Evolutionary conservation across 2,329 filamentous ascomycete genomes (phyloP).

Genomic region (Cucurbitaria berberidis): DNA sequence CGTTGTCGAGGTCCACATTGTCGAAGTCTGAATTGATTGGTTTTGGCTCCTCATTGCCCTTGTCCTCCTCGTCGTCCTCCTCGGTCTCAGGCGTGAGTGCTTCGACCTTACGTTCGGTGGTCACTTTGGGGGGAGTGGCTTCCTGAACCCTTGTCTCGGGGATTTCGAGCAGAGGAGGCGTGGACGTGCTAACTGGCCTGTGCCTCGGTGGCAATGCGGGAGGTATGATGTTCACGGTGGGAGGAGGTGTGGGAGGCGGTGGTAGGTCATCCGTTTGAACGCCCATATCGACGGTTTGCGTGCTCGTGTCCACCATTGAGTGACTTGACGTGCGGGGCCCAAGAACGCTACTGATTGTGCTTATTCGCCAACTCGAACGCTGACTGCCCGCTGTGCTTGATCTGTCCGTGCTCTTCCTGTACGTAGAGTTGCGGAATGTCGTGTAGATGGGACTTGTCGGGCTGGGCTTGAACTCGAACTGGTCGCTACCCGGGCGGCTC

Average conservation of each 20-base stretch:
- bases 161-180: slow-evolving; percentile 42
- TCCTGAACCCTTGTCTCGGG: slow-evolving; percentile 39
- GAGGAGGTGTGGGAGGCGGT: slow-evolving; percentile 29
- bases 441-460: slow-evolving; percentile 74
- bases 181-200: slow-evolving; percentile 24
- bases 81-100: slow-evolving; percentile 8
- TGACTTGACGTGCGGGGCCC: slow-evolving; percentile 69
- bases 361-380: slow-evolving; percentile 73
- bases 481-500: slow-evolving; percentile 73
- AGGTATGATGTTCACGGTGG: slow-evolving; percentile 27
- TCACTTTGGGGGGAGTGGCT: slow-evolving; percentile 17
- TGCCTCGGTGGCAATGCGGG: slow-evolving; percentile 34
- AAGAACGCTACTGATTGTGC: slow-evolving; percentile 67
- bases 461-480: slow-evolving; percentile 81
- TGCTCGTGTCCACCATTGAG: slow-evolving; percentile 57
- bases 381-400: slow-evolving; percentile 62
- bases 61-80: not conserved
- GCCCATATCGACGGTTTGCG: slow-evolving; percentile 59
- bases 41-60: not conserved
- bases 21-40: slow-evolving; percentile 33
- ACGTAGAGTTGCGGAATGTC: slow-evolving; percentile 64
- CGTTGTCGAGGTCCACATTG: slow-evolving; percentile 57
- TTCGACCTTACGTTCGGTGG: slow-evolving; percentile 7
- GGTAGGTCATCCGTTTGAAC: slow-evolving; percentile 27
- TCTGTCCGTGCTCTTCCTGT: slow-evolving; percentile 73